These are phyloP conservation scores for Salix purpurea DNA, from an alignment of 345 rosid species.

Conservation along the genomic window DNA sequence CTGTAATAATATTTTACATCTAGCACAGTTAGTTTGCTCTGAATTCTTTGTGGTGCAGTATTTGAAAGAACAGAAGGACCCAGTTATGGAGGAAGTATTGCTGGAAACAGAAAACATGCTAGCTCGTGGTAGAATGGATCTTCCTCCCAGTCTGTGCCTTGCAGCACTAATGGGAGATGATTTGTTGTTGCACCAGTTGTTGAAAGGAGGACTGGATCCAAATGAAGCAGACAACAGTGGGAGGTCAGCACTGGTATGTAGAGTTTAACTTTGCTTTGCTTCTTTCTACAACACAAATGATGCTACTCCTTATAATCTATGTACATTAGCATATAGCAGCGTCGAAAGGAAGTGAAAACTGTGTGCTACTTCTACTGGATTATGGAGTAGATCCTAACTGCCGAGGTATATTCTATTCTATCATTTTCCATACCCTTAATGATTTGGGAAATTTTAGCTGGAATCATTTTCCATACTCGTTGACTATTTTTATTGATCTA, in stretches of 20 bases:
- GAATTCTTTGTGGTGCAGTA: conserved; percentile 20
- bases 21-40: neutral
- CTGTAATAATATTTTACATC: neutral
- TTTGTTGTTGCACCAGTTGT: conserved; percentile 17
- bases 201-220: conserved; percentile 29
- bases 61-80: conserved; percentile 67
- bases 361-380: conserved; percentile 69
- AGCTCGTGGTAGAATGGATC: conserved; percentile 70
- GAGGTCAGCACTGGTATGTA: conserved; percentile 25
- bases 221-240: conserved; percentile 29
- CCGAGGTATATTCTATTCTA: conserved; percentile 46
- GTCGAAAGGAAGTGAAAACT: conserved; percentile 64
- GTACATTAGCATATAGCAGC: conserved; percentile 74
- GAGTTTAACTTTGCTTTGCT: too few species aligned
- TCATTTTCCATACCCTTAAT: neutral
- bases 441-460: neutral
- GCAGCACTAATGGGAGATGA: conserved; percentile 31
- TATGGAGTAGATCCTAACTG: conserved; percentile 60
- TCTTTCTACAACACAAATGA: neutral
- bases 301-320: neutral
- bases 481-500: neutral
- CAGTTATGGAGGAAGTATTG: conserved; percentile 61
- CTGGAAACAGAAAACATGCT: conserved; percentile 72
- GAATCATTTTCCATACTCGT: neutral
- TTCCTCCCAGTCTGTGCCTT: conserved; percentile 57